Percentiles rank a stretch among this genome's conserved stretches.
phyloP scores from a whole-genome alignment of 768 basidiomycete species.

The Pisolithus microcarpus region DNA sequence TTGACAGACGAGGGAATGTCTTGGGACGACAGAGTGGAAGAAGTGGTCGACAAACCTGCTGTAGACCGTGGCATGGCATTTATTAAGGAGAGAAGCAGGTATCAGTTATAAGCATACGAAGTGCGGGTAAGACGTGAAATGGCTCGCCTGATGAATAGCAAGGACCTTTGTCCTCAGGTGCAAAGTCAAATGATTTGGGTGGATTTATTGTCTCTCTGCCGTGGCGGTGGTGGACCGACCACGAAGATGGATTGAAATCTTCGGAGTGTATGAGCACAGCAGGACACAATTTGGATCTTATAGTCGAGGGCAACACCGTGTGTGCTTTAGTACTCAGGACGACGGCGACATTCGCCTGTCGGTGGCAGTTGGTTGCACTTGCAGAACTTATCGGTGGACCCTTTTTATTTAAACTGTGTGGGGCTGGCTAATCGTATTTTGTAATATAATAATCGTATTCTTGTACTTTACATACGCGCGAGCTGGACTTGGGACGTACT shows the following conservation, averaged over 20 bases:
- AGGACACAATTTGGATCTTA: too few species aligned
- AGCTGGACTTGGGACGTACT: too few species aligned
- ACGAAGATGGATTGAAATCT: constrained; percentile 5
- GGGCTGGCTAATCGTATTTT: too few species aligned
- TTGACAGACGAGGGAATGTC: constrained; percentile 27
- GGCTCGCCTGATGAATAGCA: constrained; percentile 6
- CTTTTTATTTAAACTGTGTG: neutral
- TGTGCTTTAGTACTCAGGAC: neutral
- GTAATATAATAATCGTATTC: too few species aligned
- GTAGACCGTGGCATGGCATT: constrained; percentile 7
- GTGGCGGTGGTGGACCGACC: constrained; percentile 5
- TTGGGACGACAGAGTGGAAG: constrained; percentile 26
- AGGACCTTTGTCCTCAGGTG: constrained; percentile 8
- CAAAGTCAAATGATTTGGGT: constrained; percentile 4
- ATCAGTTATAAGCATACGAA: neutral
- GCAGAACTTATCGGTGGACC: constrained; percentile 1
- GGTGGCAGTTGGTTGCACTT: neutral
- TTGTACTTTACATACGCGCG: neutral
- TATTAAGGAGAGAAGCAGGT: neutral
- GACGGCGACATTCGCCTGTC: constrained; percentile 6
- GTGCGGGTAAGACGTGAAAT: neutral
- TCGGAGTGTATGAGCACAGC: neutral
- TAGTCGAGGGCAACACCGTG: too few species aligned
- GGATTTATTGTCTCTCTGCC: constrained; percentile 8
- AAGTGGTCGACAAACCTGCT: constrained; percentile 15